Conservation (phyloP, 495 filamentous ascomycete species). For the Neohortaea acidophila region DNA sequence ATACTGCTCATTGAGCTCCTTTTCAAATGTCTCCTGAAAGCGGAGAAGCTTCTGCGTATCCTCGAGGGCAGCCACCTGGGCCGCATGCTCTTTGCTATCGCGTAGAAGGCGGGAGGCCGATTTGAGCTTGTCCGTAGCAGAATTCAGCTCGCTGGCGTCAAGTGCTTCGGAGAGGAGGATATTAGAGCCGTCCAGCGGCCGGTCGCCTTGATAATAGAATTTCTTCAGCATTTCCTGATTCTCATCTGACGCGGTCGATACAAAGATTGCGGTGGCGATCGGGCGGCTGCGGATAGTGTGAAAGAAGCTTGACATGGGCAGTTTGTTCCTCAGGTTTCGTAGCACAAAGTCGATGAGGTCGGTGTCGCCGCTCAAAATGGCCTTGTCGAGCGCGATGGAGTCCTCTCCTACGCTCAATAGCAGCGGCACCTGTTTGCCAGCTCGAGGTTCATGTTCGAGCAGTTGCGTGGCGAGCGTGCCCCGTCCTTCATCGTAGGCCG, state of each 20-base stretch:
- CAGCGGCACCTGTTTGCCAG: slow-evolving; percentile 89
- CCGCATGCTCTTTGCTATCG: slow-evolving; percentile 64
- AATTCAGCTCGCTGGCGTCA: slow-evolving; percentile 43
- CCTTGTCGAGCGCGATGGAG: slow-evolving; percentile 88
- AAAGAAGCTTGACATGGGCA: slow-evolving; percentile 84
- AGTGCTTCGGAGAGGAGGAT: slow-evolving; percentile 74
- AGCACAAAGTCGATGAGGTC: slow-evolving; percentile 85
- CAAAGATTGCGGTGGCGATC: slow-evolving; percentile 75
- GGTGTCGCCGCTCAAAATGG: slow-evolving; percentile 86
- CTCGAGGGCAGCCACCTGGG: slow-evolving; percentile 59
- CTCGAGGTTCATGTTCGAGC: slow-evolving; percentile 82
- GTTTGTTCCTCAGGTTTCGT: slow-evolving; percentile 74
- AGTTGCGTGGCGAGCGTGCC: slow-evolving; percentile 73
- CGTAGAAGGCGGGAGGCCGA: slow-evolving; percentile 64
- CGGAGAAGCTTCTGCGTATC: slow-evolving; percentile 68
- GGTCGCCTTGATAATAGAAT: slow-evolving; percentile 94
- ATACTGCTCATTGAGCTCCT: slow-evolving; percentile 61
- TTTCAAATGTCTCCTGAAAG: slow-evolving; percentile 69
- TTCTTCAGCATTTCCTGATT: slow-evolving; percentile 83
- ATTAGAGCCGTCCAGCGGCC: slow-evolving; percentile 73
- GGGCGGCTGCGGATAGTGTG: slow-evolving; percentile 78
- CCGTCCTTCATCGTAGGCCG: slow-evolving; percentile 92
- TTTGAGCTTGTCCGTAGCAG: slow-evolving; percentile 67
- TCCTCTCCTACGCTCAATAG: slow-evolving; percentile 92
- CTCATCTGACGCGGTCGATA: slow-evolving; percentile 58